A percentile compares a stretch with the other conserved stretches of the same genome.
Evolutionary conservation across 169 alveolate species (phyloP).

Genomic region (Eimeria acervulina): DNA sequence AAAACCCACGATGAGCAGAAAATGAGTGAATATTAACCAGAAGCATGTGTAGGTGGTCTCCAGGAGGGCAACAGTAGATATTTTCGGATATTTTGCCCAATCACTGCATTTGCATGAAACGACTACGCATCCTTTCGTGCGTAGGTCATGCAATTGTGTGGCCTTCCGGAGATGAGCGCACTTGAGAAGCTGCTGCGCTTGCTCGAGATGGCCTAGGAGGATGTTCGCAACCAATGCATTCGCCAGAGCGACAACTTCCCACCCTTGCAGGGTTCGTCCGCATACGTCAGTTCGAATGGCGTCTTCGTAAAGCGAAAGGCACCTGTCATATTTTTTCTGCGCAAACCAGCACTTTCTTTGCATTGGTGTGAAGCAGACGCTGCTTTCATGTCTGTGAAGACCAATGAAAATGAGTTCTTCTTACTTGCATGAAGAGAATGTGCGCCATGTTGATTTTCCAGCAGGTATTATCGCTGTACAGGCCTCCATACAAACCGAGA

Average conservation of each 20-base stretch:
- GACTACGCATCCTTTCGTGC: neutral
- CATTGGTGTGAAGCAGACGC: neutral
- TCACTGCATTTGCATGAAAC: neutral
- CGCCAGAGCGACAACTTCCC: constrained; percentile 60
- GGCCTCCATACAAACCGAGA: constrained; percentile 31
- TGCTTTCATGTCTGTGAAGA: neutral
- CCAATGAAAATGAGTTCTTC: neutral
- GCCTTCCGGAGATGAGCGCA: neutral
- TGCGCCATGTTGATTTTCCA: constrained; percentile 78
- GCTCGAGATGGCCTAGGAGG: constrained; percentile 30
- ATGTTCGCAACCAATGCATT: constrained; percentile 67
- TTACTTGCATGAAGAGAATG: constrained; percentile 79
- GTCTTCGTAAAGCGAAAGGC: constrained; percentile 38
- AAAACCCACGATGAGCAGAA: too few species aligned
- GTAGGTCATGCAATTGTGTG: neutral
- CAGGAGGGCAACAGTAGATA: neutral
- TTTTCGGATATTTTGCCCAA: neutral
- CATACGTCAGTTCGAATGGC: neutral
- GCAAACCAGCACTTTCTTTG: neutral
- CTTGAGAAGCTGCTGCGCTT: constrained; percentile 66
- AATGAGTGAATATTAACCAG: neutral
- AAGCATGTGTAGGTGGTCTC: neutral
- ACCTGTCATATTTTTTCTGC: constrained; percentile 39
- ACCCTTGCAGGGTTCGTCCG: constrained; percentile 14
- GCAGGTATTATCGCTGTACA: neutral